phyloP scores from a whole-genome alignment of 805 yeast genomes.

The Starmerella bombicola region DNA sequence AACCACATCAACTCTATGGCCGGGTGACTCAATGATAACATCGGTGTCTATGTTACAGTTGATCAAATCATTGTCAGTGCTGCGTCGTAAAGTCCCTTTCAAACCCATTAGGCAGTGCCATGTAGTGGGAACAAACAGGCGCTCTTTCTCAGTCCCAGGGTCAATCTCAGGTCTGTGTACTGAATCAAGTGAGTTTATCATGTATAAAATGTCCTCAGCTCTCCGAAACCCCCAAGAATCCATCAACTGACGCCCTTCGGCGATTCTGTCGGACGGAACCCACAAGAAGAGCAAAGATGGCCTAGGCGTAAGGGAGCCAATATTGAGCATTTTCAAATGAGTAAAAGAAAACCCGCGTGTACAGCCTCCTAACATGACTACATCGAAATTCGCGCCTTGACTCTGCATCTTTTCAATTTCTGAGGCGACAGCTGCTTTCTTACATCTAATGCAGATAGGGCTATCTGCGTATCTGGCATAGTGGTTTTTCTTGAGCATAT shows the following conservation, averaged over 20 bases:
- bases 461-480: conserved; percentile 39
- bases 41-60: conserved; percentile 92
- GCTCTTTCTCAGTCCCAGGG: conserved; percentile 27
- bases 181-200: conserved; percentile 54
- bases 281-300: conserved; percentile 82
- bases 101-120: conserved; percentile 99
- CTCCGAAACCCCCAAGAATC: conserved; percentile 58
- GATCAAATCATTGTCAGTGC: conserved; percentile 69
- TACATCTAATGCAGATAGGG: conserved; percentile 55
- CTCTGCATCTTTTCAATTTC: conserved; percentile 51
- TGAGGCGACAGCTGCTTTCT: conserved; percentile 41
- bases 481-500: conserved; percentile 52
- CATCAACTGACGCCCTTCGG: conserved; percentile 39
- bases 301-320: conserved; percentile 60
- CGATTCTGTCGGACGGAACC: conserved; percentile 68
- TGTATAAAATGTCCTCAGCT: conserved; percentile 77
- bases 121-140: conserved; percentile 46
- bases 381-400: conserved; percentile 59
- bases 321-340: conserved; percentile 40
- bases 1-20: conserved; percentile 32
- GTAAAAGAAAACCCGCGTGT: conserved; percentile 38
- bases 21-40: conserved; percentile 49
- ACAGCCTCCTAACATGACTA: conserved; percentile 81
- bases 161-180: conserved; percentile 45
- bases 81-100: conserved; percentile 82